Evolutionary conservation across 2,329 filamentous ascomycete genomes (phyloP), one percentile per base, ranked within the genome.

Genomic region (Septoria linicola): DNA sequence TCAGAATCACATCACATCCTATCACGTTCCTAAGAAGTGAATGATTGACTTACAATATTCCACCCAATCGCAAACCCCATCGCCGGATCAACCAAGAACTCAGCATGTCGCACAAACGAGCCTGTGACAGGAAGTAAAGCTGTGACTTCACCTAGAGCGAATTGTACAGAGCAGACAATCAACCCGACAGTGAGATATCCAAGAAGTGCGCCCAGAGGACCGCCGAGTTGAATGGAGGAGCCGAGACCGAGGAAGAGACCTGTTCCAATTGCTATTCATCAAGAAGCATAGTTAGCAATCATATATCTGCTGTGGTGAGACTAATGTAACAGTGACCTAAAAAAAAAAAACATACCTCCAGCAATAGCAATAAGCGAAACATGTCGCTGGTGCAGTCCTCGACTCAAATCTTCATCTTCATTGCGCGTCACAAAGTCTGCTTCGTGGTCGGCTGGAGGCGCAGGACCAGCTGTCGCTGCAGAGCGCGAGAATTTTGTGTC

Each of bases 331-430:
- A n/a, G n/a, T n/a, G n/a, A n/a, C n/a, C n/a, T n/a, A n/a, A n/a
- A n/a, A n/a, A n/a, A n/a, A n/a, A n/a, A n/a, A n/a, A n/a, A n/a
- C 23, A 5, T 27, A 27, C 23, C 23, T 5, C 86, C 85, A 61
- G 85, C 85, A 49, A 89, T 85, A 58, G 85, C 85, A 69, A 82
- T 81, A 76, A 81, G 80, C 59, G 76, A 76, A 54, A 81, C 77
- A 51, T 80, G 78, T 48, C 78, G 70, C 37, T 77, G 74, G 57
- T 77, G 74, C 10, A 81, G 68, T 31, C 76, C 76, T 54, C 77
- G 74, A 57, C 74, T 73, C 20, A 80, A 68, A 23, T 61, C 59
- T 48, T 53, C 61, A 25, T 65, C 61, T 54, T 66, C 64, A 13
- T 59, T 46, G 8, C 43, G 21, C 1, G 64, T 66, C 8, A 66